Conservation (phyloP, 768 basidiomycete genomes). For the Panaeolus papilionaceus region DNA sequence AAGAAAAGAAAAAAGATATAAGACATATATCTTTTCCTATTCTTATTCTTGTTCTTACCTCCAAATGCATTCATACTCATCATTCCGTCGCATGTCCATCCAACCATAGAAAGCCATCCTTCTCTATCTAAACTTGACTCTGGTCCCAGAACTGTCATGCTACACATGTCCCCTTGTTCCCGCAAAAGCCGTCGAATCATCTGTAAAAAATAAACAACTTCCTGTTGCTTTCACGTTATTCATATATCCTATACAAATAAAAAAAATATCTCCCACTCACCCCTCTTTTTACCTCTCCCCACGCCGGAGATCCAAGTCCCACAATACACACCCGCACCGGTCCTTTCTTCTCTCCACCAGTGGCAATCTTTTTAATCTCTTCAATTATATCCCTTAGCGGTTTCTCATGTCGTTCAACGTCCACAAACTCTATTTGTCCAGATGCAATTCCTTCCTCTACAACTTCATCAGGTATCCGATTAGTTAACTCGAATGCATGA, state of each 20-base stretch:
- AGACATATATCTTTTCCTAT: slow-evolving; percentile 11
- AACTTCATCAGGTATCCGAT: slow-evolving; percentile 57
- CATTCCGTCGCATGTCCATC: slow-evolving; percentile 80
- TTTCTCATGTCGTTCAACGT: slow-evolving; percentile 21
- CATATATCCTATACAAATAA: not conserved
- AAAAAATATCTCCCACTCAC: slow-evolving; percentile 43
- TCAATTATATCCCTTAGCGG: slow-evolving; percentile 24
- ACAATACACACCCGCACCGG: slow-evolving; percentile 69
- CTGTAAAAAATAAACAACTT: slow-evolving; percentile 76
- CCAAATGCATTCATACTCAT: slow-evolving; percentile 81
- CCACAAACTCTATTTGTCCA: slow-evolving; percentile 32
- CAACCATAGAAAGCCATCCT: slow-evolving; percentile 80
- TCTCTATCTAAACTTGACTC: slow-evolving; percentile 41
- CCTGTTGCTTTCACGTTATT: slow-evolving; percentile 45
- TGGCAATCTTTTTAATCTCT: slow-evolving; percentile 27
- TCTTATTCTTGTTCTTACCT: slow-evolving; percentile 49
- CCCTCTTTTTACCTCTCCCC: slow-evolving; percentile 67
- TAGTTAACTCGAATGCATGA: slow-evolving; percentile 74
- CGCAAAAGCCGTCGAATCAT: slow-evolving; percentile 67
- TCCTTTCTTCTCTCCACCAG: slow-evolving; percentile 23
- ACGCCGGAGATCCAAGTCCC: slow-evolving; percentile 64
- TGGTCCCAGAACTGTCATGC: slow-evolving; percentile 9
- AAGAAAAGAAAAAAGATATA: not conserved
- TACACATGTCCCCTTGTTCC: slow-evolving; percentile 58
- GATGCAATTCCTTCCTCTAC: slow-evolving; percentile 46